Evolutionary conservation across 192 early-diverging fungal genomes (phyloP), one percentile per base, ranked within the genome.

Genomic region (Cladochytrium replicatum): DNA sequence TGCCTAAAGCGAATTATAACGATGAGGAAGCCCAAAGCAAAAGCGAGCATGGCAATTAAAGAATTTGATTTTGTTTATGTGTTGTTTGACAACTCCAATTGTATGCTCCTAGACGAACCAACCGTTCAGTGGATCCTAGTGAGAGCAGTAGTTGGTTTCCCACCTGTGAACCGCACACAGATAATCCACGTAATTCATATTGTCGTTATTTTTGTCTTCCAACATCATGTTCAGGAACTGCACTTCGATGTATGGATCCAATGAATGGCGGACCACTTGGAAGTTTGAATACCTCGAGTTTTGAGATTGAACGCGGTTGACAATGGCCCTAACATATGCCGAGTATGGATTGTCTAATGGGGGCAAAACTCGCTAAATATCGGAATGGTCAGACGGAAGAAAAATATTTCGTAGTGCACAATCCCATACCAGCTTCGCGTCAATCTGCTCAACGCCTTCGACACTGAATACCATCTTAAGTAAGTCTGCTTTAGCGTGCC

Each of bases 121-220:
- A n/a, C n/a, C n/a, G n/a, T n/a, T n/a, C n/a, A n/a, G n/a, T n/a
- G n/a, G n/a, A n/a, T n/a, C n/a, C n/a, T n/a, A n/a, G n/a, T n/a
- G n/a, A n/a, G n/a, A n/a, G n/a, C n/a, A n/a, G n/a, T n/a, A n/a
- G n/a, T n/a, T n/a, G n/a, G n/a, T n/a, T n/a, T n/a, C n/a, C n/a
- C n/a, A 84, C 56, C 85, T 74, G 64, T 98, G 95, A 47, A 97
- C 79, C 21, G 76, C 61, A 40, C 86, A 86, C 22, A 98, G 61
- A 51, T 83, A 95, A 54, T 98, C 94, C 4, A 96, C 90, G 63
- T 98, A 98, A 7, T 78, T 81, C 84, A 89, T 82, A 42, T 78
- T 77, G 39, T 86, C 89, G 39, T 81, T 78, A 53, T 86, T 88
- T 57, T 86, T 81, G 67, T 98, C 95, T 66, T 98, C 95, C 9